Conservation (phyloP, 2,329 filamentous ascomycete genomes). For the Beauveria sp. region DNA sequence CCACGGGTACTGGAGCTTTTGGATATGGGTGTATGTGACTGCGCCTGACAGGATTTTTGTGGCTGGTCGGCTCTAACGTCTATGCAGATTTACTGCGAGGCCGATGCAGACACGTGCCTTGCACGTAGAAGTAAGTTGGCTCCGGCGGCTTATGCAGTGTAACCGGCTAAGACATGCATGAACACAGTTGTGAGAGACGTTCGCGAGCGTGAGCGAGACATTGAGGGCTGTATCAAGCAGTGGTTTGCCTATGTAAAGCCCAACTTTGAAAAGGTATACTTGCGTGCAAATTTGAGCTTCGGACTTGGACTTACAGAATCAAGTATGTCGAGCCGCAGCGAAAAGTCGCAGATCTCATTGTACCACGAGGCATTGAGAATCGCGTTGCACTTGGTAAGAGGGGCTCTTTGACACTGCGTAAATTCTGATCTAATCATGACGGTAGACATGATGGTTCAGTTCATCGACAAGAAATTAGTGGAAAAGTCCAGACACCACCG, state of each 20-base stretch:
- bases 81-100: slow-evolving; percentile 81
- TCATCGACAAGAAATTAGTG: slow-evolving; percentile 78
- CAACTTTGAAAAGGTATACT: slow-evolving; percentile 72
- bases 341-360: slow-evolving; percentile 87
- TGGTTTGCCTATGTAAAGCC: slow-evolving; percentile 97
- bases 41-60: neutral
- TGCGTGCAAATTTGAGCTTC: slow-evolving; percentile 66
- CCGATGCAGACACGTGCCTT: slow-evolving; percentile 88
- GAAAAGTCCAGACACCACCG: slow-evolving; percentile 82
- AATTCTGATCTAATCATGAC: neutral
- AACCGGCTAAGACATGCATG: slow-evolving; percentile 11
- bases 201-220: slow-evolving; percentile 77
- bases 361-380: slow-evolving; percentile 92
- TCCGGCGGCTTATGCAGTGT: slow-evolving; percentile 11
- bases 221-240: slow-evolving; percentile 95
- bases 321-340: slow-evolving; percentile 85
- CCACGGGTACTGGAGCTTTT: slow-evolving; percentile 75
- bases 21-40: slow-evolving; percentile 67
- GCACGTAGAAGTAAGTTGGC: slow-evolving; percentile 66
- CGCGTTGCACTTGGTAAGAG: slow-evolving; percentile 70
- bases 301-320: slow-evolving; percentile 23
- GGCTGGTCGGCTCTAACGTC: neutral
- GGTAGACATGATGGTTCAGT: slow-evolving; percentile 82
- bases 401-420: no score
- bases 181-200: slow-evolving; percentile 73